Conservation (phyloP, 2,329 filamentous ascomycete genomes). For the Neopestalotiopsis sp. region DNA sequence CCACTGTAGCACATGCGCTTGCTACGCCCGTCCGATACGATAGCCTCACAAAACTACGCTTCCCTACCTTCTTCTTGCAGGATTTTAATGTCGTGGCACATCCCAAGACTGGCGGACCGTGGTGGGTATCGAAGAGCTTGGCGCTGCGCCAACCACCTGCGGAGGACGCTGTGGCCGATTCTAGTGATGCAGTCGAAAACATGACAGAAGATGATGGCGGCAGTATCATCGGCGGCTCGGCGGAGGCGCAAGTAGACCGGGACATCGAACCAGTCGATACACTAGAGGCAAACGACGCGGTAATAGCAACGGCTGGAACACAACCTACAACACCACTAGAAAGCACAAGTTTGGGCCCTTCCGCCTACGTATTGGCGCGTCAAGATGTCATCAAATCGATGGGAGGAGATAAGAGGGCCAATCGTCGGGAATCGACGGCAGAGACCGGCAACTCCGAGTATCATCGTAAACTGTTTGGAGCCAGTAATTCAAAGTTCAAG, state of each 20-base stretch:
- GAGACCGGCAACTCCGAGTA: constrained; percentile 19
- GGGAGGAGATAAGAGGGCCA: constrained; percentile 9
- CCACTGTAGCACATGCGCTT: constrained; percentile 61
- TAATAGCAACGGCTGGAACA: background rate
- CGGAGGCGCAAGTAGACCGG: background rate
- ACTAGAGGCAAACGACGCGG: background rate
- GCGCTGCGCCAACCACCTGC: constrained; percentile 28
- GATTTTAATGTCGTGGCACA: constrained; percentile 62
- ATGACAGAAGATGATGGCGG: background rate
- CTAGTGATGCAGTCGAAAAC: background rate
- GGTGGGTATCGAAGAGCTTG: constrained; percentile 59
- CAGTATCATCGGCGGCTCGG: background rate
- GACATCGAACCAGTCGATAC: background rate
- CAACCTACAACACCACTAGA: background rate
- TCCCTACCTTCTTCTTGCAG: constrained; percentile 69
- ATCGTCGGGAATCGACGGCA: background rate
- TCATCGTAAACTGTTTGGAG: constrained; percentile 20
- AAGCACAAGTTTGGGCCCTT: constrained; percentile 26
- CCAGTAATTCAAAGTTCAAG: constrained; percentile 22
- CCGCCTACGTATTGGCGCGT: constrained; percentile 37
- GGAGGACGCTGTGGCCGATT: background rate
- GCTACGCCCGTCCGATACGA: constrained; percentile 65
- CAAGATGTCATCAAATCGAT: constrained; percentile 37
- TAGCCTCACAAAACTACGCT: constrained; percentile 45
- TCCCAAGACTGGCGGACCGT: constrained; percentile 56